phyloP scores from a whole-genome alignment of 2,329 filamentous ascomycete species.

The Fusarium multiceps region DNA sequence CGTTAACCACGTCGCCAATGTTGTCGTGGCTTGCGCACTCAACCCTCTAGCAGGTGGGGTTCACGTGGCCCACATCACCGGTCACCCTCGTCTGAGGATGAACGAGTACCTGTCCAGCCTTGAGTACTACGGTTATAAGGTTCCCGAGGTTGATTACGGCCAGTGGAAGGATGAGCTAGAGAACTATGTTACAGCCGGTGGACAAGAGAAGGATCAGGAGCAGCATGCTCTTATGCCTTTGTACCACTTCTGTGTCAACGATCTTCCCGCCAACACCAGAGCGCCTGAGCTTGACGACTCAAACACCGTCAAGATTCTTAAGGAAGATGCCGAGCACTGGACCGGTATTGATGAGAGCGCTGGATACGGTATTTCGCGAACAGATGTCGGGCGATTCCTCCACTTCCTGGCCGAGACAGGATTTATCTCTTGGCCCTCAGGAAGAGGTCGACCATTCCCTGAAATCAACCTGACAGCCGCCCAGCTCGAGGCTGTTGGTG shows the following conservation, averaged over 20 bases:
- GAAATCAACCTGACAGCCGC: conserved; percentile 30
- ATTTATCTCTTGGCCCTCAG: conserved; percentile 48
- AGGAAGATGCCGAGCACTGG: conserved; percentile 70
- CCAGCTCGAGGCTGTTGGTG: conserved; percentile 39
- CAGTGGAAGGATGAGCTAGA: conserved; percentile 69
- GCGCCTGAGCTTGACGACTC: conserved; percentile 32
- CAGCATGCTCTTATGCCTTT: conserved; percentile 29
- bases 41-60: conserved; percentile 66
- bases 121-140: conserved; percentile 77
- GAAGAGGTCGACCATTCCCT: conserved; percentile 44
- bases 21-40: conserved; percentile 78
- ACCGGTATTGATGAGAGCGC: conserved; percentile 67
- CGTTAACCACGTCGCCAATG: conserved; percentile 83
- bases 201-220: conserved; percentile 41
- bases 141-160: conserved; percentile 54
- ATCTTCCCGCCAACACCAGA: conserved; percentile 28
- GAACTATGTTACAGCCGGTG: conserved; percentile 13
- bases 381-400: conserved; percentile 45
- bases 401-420: conserved; percentile 46
- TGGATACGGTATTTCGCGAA: conserved; percentile 50
- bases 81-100: conserved; percentile 80
- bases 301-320: conserved; percentile 74
- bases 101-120: conserved; percentile 80
- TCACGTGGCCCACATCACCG: conserved; percentile 80
- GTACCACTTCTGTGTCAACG: conserved; percentile 24